Evolutionary conservation across 768 basidiomycete species (phyloP), one percentile per base, ranked within the genome.

Genomic region (Termitomyces sp.): DNA sequence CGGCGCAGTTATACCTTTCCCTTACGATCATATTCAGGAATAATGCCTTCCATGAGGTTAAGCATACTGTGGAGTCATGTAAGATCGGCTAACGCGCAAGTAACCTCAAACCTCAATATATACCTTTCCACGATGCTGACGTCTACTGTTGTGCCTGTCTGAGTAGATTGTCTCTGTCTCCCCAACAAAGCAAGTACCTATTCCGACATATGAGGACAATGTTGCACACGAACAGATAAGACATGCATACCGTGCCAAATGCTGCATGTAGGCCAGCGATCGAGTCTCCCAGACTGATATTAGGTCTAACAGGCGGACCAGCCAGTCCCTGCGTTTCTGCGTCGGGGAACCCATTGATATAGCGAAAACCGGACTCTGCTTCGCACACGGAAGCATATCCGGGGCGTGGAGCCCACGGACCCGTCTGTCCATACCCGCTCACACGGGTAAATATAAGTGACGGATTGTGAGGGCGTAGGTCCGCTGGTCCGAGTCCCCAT

Each of bases 381-480:
- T 89, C 87, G 58, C 86, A 89, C 3, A 89, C 86, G 5, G 86
- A 85, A 2, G 87, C 86, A 57, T 84, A 89, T 18, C 87, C 86
- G 5, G 86, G 85, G 11, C 85, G 78, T 18, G 80, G 76, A 0
- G 83, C 77, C 86, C 86, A 88, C 20, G 87, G 86, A 1, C 86
- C 87, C 0, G 84, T 87, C 61, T 89, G 87, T 3, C 87, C 86
- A 59, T 87, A 89, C 7, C 87, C 86, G 58, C 85, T 86, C 20
- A 89, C 84, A 58, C 94, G 91, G 7, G 94, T 96, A 65, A 91
- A 94, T 62, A 98, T 91, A 54, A 98, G 79, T 50, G 84, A 86
- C 0, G 92, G 89, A 61, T 96, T 95, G 56, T 84, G 82, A n/a
- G 82, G 84, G 20, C 80, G 81, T 4, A 88, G 64, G 51, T 76